Evolutionary conservation across 208 protist genomes (phyloP).

Genomic region (Trichomonas gallinae): DNA sequence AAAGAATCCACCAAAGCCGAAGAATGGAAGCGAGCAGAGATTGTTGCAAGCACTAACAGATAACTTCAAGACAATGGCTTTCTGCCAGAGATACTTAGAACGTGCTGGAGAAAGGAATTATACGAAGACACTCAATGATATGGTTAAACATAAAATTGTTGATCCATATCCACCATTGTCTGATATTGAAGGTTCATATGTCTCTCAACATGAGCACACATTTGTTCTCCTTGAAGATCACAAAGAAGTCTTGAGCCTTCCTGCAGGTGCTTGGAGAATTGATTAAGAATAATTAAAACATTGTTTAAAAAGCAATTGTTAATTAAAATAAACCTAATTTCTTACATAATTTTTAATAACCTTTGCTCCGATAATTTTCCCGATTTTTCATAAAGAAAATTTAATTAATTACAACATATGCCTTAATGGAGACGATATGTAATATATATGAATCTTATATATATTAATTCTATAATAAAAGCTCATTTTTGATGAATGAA

Average conservation of each 20-base stretch:
- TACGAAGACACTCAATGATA: slow-evolving; percentile 51
- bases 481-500: too few species aligned
- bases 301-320: too few species aligned
- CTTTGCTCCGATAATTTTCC: too few species aligned
- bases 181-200: slow-evolving; percentile 83
- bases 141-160: slow-evolving; percentile 61
- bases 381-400: too few species aligned
- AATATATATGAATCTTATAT: too few species aligned
- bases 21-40: slow-evolving; percentile 55
- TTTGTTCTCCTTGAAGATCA: neutral
- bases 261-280: neutral
- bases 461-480: too few species aligned
- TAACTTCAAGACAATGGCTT: slow-evolving; percentile 68
- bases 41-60: slow-evolving; percentile 70
- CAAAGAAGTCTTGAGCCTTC: slow-evolving; percentile 12
- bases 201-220: slow-evolving; percentile 69
- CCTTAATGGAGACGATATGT: too few species aligned
- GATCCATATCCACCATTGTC: slow-evolving; percentile 84
- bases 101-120: slow-evolving; percentile 65
- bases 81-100: slow-evolving; percentile 32
- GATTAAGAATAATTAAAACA: too few species aligned
- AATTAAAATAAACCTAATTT: too few species aligned
- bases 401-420: too few species aligned
- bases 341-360: too few species aligned
- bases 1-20: slow-evolving; percentile 44